phyloP scores from a whole-genome alignment of 495 filamentous ascomycete species.

The Trichoderma orchidacearum region DNA sequence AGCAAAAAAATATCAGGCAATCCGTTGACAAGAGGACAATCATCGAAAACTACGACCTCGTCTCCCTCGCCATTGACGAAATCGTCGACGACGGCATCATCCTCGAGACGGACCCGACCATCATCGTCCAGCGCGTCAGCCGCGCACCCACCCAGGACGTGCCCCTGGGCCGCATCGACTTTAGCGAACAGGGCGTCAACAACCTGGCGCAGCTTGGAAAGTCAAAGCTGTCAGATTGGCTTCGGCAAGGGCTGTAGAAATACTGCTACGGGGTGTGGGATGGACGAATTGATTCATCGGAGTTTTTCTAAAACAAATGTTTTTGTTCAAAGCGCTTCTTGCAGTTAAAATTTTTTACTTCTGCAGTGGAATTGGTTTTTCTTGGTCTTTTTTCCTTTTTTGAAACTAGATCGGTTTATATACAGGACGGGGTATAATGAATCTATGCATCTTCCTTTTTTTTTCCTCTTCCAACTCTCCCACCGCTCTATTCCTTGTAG shows the following conservation, averaged over 20 bases:
- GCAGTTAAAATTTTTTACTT: not conserved
- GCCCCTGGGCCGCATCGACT: constrained; percentile 79
- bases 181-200: constrained; percentile 89
- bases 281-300: not conserved
- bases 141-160: constrained; percentile 85
- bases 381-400: not conserved
- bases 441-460: constrained; percentile 1
- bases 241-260: constrained; percentile 65
- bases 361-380: not conserved
- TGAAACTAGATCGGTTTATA: not conserved
- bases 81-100: constrained; percentile 95
- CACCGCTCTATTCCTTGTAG: not conserved
- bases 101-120: constrained; percentile 87
- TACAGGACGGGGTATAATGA: not conserved
- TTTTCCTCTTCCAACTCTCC: too few species aligned
- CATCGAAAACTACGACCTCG: constrained; percentile 91
- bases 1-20: too few species aligned
- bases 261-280: not conserved
- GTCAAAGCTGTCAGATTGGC: constrained; percentile 75
- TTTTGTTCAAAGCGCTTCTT: not conserved
- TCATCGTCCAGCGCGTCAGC: constrained; percentile 83
- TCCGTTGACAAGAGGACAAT: constrained; percentile 95
- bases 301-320: too few species aligned
- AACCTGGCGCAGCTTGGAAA: constrained; percentile 95
- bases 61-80: constrained; percentile 87